Conservation (phyloP, 495 filamentous ascomycete species). For the Trichoderma erinaceum region DNA sequence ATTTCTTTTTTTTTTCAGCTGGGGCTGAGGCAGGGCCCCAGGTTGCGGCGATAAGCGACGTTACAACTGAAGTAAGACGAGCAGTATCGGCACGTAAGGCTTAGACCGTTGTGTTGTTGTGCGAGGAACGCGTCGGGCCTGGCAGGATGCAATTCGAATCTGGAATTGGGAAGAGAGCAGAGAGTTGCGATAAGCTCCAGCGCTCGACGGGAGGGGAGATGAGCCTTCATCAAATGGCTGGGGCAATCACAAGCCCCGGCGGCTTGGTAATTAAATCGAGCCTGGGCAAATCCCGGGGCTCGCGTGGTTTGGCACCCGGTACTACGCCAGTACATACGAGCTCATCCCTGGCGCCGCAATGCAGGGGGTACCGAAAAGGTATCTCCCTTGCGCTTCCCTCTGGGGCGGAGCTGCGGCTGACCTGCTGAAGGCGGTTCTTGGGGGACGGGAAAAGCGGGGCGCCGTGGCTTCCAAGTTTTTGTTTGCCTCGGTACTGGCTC, state of each 20-base stretch:
- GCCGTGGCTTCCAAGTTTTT: not conserved
- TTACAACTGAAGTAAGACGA: not conserved
- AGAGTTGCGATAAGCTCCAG: not conserved
- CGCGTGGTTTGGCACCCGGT: conserved; percentile 2
- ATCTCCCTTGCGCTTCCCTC: conserved; percentile 10
- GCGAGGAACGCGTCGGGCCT: not conserved
- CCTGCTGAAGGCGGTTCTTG: conserved; percentile 1
- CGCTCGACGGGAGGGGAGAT: not conserved
- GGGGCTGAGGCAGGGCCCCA: not conserved
- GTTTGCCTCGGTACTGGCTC: conserved; percentile 7
- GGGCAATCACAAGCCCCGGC: conserved; percentile 9
- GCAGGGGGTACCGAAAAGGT: conserved; percentile 2
- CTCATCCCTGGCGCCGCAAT: not conserved
- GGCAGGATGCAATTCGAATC: not conserved
- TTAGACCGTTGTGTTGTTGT: not conserved
- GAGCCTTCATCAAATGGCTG: not conserved
- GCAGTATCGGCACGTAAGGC: not conserved
- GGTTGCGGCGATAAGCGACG: conserved; percentile 4
- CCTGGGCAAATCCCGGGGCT: conserved; percentile 10
- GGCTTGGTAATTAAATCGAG: conserved; percentile 10
- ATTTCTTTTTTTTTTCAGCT: not conserved
- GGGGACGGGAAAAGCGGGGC: conserved; percentile 3
- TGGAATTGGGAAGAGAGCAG: not conserved
- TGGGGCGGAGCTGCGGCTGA: conserved; percentile 8
- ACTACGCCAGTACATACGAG: not conserved